Evolutionary conservation across 2,329 filamentous ascomycete species (phyloP), one percentile per base, ranked within the genome.

Genomic region (Ascochyta pisi): DNA sequence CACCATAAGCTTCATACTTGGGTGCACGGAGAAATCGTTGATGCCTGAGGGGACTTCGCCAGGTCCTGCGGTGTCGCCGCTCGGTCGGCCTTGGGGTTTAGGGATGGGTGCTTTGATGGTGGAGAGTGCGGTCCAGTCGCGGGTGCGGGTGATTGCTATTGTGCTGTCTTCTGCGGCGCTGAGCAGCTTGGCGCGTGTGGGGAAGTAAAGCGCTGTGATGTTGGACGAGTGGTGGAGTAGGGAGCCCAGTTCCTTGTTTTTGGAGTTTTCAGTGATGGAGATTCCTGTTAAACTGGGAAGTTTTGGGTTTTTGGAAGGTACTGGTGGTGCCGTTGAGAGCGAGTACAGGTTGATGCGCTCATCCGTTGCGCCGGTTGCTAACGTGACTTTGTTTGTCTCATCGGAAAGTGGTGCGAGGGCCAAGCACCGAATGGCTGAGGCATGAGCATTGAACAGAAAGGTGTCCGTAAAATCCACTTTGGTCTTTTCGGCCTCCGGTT

Each of bases 1-100:
- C 57, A 99, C 86, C 91, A 98, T 96, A 46, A 99, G 81, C 79
- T 97, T 98, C 84, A 96, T 91, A 74, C 91, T 96, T 0, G 95
- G 94, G 74, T 99, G 95, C 24, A 99, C 89, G 2, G 94, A 92
- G 74, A 99, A 96, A 74, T 93, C 91, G 74, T 96, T 98, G 64
- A 98, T 86, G 16, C 95, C 95, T n/a, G 88, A 86, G 0, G 93
- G 93, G 24, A 89, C 86, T 43, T 87, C 90, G 16, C 92, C 92
- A 10, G 89, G 84, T 2, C 89, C 88, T 7, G 92, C 92, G 16
- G 94, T 98, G 75, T 97, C 94, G 56, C 94, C 94, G 65, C 88
- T 94, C 9, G 94, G 93, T 61, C 93, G 83, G 27, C 92, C 92
- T 59, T 86, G 81, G 3, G 87, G 82, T 76, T 93, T 95, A 3